Base-by-base conservation (phyloP, 768 basidiomycete genomes). In the Rhizopogon sp. region DNA sequence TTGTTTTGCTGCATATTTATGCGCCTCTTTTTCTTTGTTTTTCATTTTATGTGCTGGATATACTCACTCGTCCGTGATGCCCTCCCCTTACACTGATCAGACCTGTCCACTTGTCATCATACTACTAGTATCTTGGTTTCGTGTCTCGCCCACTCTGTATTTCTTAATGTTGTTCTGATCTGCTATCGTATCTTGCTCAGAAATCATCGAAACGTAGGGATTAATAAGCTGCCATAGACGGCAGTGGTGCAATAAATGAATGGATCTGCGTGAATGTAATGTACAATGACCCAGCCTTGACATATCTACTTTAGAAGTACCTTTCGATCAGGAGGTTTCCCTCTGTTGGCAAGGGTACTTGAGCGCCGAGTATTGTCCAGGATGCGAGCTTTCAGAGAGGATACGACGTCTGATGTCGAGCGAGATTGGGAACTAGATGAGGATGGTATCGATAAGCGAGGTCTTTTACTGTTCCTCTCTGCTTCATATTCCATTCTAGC, bases 111-210 rank as follows among this genome's bases (percentile, higher is more conserved):
- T 52, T 68, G 69, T 72, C 69, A 72, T 64, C 64, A 68, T 68
- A 72, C 67, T 68, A 65, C 61, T 64, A 62, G 61, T 63, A 72
- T 72, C 71, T 69, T 72, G 67, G 71, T 69, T 73, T 79, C 47
- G 74, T 71, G 64, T 68, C 69, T 62, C 65, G 62, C 53, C 58
- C 66, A 71, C 70, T 79, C 74, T 79, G 79, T 79, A 79, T 74
- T 78, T 67, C 58, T 49, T 79, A 78, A 70, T 80, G 80, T 82
- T 82, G 79, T 83, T 81, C 66, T 76, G 73, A 58, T 70, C 69
- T 73, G 82, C 80, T 83, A 76, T 83, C 80, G 75, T 66, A 68
- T 67, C 69, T 72, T 70, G 69, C 59, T 71, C 70, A 69, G 68
- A 66, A 67, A 33, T 20, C 44, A 52, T n/a, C 31, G 43, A 50